Percentiles rank a stretch among this genome's conserved stretches.
phyloP scores from a whole-genome alignment of 805 yeast genomes.

The Pichia gijzeniarum region DNA sequence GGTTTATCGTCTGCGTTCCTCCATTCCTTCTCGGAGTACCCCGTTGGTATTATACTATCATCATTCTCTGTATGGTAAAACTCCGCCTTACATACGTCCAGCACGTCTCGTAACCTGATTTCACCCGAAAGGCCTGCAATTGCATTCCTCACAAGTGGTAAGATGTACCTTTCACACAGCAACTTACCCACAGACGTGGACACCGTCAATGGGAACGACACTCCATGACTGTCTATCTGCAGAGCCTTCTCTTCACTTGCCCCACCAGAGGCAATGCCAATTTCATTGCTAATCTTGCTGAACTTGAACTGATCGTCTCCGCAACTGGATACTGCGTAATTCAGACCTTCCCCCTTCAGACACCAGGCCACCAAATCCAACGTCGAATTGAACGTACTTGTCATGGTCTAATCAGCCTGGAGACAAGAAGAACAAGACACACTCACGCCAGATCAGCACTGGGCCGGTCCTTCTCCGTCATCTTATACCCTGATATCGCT shows the following conservation, averaged over 20 bases:
- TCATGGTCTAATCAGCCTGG: background rate
- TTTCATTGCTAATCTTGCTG: background rate
- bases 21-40: too few species aligned
- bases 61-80: background rate
- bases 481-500: too few species aligned
- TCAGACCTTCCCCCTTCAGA: conserved; percentile 6
- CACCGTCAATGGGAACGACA: conserved; percentile 5
- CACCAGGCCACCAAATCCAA: conserved; percentile 3
- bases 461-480: too few species aligned
- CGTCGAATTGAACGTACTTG: background rate
- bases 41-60: too few species aligned
- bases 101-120: background rate
- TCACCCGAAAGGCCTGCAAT: background rate
- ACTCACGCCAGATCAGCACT: too few species aligned
- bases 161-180: background rate
- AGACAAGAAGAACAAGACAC: too few species aligned
- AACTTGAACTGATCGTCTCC: background rate
- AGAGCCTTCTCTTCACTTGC: background rate
- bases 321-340: conserved; percentile 1
- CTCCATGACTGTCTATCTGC: background rate
- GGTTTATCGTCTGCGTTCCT: background rate
- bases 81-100: background rate
- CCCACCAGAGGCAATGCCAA: background rate
- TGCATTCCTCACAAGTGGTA: background rate
- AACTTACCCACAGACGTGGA: background rate